Evolutionary conservation across 495 filamentous ascomycete species (phyloP), one percentile per base, ranked within the genome.

Genomic region (Penicillium mononematosum): DNA sequence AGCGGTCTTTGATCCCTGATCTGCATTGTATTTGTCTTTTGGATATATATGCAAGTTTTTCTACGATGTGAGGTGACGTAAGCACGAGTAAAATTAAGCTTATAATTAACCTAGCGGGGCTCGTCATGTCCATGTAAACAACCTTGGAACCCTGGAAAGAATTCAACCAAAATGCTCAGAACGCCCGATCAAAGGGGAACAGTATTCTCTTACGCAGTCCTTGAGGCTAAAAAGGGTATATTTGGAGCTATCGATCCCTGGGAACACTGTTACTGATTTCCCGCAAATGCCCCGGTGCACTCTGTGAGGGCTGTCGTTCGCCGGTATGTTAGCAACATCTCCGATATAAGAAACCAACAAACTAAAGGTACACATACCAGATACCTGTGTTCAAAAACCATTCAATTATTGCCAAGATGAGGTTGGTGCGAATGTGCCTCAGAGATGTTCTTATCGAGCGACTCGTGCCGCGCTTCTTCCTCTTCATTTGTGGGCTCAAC

Each of bases 401-500:
- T 25, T 44, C 6, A 53, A 27, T 54, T 54, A 38, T 54, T 54
- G n/a, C 20, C 25, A 1, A 54, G 52, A 45, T 54, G 41, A 25
- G 52, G 42, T 1, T 17, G 14, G 2, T 17, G 14, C 19, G 19
- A 45, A 27, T 45, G 52, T 17, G 27, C 1, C 11, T n/a, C 4
- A 2, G 42, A 45, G 14, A 54, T 5, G 31, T 54, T 45, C 1
- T 14, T 36, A 16, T 45, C 31, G 6, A 38, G 42, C 6, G 52
- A 54, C 9, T 25, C 41, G 8, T 17, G 19, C 5, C 20, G 27
- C 4, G 29, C 20, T 19, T 27, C 25, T 7, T 45, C 41, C 1
- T 41, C 34, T 24, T 45, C 41, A 4, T 2, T 20, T 17, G 11
- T n/a, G 17, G 42, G 42, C 16, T 36, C 17, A 27, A 45, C 42